Base-by-base conservation (phyloP, 148 eudicot species). In the Rhododendron henanense region DNA sequence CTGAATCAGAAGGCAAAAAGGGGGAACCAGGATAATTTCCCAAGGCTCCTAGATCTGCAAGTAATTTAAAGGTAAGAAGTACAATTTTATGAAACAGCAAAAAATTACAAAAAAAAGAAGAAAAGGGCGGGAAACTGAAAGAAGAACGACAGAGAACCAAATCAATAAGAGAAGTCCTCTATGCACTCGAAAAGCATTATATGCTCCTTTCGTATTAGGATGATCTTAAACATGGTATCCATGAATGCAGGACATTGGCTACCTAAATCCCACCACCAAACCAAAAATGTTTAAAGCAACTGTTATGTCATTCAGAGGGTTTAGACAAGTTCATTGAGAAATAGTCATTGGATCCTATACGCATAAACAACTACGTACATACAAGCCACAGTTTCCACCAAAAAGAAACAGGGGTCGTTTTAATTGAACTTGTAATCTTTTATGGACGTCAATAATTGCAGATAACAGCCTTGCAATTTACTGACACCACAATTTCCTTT, bases 1-100 rank as follows among this genome's bases (percentile, higher is more conserved):
- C 99, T 25, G 98, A 93, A 91, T 97, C 99, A 82, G 99, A 97
- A 73, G 92, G 96, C 85, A 97, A 87, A 88, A 95, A 97, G 19
- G 99, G 98, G 21, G 98, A 97, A 63, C 98, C 98, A 61, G 98
- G 96, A 92, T 97, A 97, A 88, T 97, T 95, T 88, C 99, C 98
- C 88, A 97, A 90, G 65, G 94, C 92, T 87, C 99, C 99, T 88
- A 97, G 93, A 93, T 97, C 99, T 97, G 96, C 86, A 85, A 53
- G 80, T 61, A 53, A 53, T 71, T 35, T 71, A n/a, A 71, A 48
- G 44, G 59, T 41, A 48, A 67, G 44, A 45, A 10, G 28, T 83
- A 69, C 28, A 63, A 65, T 47, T 50, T 67, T 47, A 4, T 7
- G 63, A 61, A 19, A 21, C 75, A 47, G 2, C 35, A 16, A 28